Evolutionary conservation across 139 green algal genomes (phyloP).

Genomic region (Micromonas commoda): DNA sequence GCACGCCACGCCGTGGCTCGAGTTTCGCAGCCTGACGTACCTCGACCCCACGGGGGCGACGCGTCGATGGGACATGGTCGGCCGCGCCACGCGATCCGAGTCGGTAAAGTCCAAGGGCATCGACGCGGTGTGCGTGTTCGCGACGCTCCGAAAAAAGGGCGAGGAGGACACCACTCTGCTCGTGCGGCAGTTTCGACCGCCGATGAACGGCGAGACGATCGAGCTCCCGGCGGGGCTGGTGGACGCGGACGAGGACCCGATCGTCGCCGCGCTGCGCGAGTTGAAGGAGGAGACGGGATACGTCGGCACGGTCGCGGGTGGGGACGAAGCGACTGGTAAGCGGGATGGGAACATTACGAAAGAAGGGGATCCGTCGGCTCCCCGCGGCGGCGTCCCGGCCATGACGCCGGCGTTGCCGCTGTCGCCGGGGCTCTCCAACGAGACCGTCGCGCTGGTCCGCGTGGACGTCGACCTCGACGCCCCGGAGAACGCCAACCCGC

Average conservation of each 20-base stretch:
- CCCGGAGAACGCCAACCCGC: constrained; percentile 43
- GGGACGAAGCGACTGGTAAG: no score
- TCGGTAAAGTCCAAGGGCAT: no score
- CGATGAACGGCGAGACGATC: constrained; percentile 41
- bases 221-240: constrained; percentile 63
- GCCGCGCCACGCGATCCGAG: constrained; percentile 11
- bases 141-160: neutral
- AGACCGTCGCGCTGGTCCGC: constrained; percentile 44
- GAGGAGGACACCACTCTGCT: constrained; percentile 1
- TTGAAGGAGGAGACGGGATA: constrained; percentile 66
- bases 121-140: constrained; percentile 20
- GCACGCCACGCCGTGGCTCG: neutral
- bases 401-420: constrained; percentile 36
- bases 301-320: constrained; percentile 34
- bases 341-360: no score
- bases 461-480: constrained; percentile 49
- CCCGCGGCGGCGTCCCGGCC: constrained; percentile 42
- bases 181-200: constrained; percentile 46
- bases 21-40: neutral
- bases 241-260: constrained; percentile 48
- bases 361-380: no score
- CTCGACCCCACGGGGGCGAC: neutral
- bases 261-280: constrained; percentile 52
- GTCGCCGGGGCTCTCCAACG: constrained; percentile 47
- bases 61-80: constrained; percentile 5